These are phyloP conservation scores for Sambucus nigra DNA, from an alignment of 129 eudicot species.

Conservation along the genomic window DNA sequence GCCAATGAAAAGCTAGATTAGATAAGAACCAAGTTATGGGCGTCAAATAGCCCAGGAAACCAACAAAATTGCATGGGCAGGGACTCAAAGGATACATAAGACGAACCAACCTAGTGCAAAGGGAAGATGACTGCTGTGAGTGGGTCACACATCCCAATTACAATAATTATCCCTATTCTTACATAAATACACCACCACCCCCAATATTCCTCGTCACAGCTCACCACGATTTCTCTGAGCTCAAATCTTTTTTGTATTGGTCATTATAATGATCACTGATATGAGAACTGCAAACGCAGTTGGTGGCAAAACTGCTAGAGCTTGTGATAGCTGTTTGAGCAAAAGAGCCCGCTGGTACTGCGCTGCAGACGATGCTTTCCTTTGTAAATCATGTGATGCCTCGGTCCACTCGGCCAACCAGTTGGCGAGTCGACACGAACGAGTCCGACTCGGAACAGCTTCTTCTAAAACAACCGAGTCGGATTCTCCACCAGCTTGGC, in stretches of 20 bases:
- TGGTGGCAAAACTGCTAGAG: constrained; percentile 69
- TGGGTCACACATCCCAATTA: constrained; percentile 20
- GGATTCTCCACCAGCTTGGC: constrained; percentile 50
- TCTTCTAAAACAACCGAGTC: constrained; percentile 17
- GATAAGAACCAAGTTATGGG: constrained; percentile 20
- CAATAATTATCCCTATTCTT: constrained; percentile 16
- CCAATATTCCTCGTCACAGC: background rate
- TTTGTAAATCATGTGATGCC: constrained; percentile 67
- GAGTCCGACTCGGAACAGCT: constrained; percentile 46
- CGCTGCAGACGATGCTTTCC: constrained; percentile 81
- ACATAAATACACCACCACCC: constrained; percentile 12
- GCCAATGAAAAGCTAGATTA: constrained; percentile 45
- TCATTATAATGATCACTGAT: constrained; percentile 20
- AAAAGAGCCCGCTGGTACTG: constrained; percentile 87
- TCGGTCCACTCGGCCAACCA: constrained; percentile 79
- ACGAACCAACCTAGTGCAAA: background rate
- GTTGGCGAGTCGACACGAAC: constrained; percentile 68
- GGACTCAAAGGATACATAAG: background rate
- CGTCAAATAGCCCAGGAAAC: constrained; percentile 19
- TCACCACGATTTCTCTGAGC: background rate
- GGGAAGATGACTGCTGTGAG: background rate
- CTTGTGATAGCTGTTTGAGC: constrained; percentile 72
- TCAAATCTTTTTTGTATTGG: background rate
- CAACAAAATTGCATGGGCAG: constrained; percentile 23
- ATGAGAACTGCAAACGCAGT: constrained; percentile 54